Evolutionary conservation across 495 filamentous ascomycete genomes (phyloP).

Genomic region (Penicillium salamii): DNA sequence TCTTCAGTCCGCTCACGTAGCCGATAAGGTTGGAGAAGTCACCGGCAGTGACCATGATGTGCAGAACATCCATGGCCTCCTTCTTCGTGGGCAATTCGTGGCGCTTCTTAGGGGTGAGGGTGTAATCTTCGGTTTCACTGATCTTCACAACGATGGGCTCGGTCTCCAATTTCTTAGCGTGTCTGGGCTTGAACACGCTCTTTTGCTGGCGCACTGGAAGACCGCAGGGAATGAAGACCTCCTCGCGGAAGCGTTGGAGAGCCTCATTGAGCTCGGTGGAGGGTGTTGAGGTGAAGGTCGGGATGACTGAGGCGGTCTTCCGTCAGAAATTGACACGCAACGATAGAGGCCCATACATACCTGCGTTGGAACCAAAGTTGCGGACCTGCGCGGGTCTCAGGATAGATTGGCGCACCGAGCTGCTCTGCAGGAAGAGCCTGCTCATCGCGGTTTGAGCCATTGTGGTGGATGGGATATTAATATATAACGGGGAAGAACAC

Average conservation of each 20-base stretch:
- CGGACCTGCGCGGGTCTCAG: slow-evolving; percentile 32
- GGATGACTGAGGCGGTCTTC: slow-evolving; percentile 33
- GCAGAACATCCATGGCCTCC: slow-evolving; percentile 25
- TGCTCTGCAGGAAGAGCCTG: slow-evolving; percentile 36
- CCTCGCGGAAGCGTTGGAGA: slow-evolving; percentile 54
- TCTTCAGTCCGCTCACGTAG: slow-evolving; percentile 55
- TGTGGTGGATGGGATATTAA: not conserved
- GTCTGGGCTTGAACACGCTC: slow-evolving; percentile 49
- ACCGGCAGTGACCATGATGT: slow-evolving; percentile 51
- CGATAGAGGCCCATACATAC: slow-evolving; percentile 16
- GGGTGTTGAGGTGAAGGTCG: slow-evolving; percentile 48
- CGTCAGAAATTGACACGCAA: not conserved
- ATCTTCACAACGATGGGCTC: slow-evolving; percentile 63
- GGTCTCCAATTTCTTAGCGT: slow-evolving; percentile 48
- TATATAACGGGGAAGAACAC: not conserved
- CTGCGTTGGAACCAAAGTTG: slow-evolving; percentile 30
- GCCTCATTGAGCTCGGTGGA: slow-evolving; percentile 49
- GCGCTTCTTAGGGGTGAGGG: slow-evolving; percentile 50
- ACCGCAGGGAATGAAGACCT: slow-evolving; percentile 63
- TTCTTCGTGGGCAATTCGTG: slow-evolving; percentile 34
- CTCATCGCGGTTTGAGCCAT: slow-evolving; percentile 43
- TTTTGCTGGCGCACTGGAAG: slow-evolving; percentile 54
- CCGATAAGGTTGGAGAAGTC: slow-evolving; percentile 61
- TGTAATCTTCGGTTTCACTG: slow-evolving; percentile 51
- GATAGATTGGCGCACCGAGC: slow-evolving; percentile 32